Evolutionary conservation across 2,329 filamentous ascomycete genomes (phyloP), one percentile per base, ranked within the genome.

Genomic region (Cladosporium sp.): DNA sequence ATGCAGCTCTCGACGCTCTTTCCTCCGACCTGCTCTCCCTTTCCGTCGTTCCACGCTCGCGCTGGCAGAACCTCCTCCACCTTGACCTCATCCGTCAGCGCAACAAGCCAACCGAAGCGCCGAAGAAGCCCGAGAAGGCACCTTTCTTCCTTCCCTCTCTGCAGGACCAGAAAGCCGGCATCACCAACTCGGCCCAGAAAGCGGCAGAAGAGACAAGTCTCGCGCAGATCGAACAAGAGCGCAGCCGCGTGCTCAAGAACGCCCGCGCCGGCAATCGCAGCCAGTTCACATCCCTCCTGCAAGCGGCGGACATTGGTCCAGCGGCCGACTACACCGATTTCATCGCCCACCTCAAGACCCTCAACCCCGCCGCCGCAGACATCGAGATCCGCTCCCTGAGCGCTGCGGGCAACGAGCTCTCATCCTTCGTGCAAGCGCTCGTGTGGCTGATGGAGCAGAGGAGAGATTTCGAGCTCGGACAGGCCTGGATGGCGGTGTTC

Each of bases 401-500:
- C 64, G 75, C 58, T 63, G 56, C 59, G 8, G 52, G 53, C 12
- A 86, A 63, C 52, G 93, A 97, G 68, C 73, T 95, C 15, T 74
- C 85, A 1, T 77, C 83, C 47, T 99, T 99, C 64, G 84, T 97
- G 45, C 70, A 74, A n/a, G 90, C 90, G 1, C 70, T 99, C 50
- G 95, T 88, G 0, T 77, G 74, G 48, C 78, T 86, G 11, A 73
- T 97, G 47, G 71, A 74, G 38, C 75, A 81, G 44, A 83, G 85
- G 56, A 81, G 80, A 42, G 93, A 97, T 68, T 99, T 95, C 68
- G 93, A 99, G 70, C 78, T 99, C 34, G 87, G 89, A 13, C 91
- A 97, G 69, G 89, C 90, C 0, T 99, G 93, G 92, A 97, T 99
- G 90, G 85, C 86, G 2, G 92, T 97, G 1, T 95, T 97, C 63